Evolutionary conservation across 2,329 filamentous ascomycete genomes (phyloP), one percentile per base, ranked within the genome.

Genomic region (Botryotinia calthae): DNA sequence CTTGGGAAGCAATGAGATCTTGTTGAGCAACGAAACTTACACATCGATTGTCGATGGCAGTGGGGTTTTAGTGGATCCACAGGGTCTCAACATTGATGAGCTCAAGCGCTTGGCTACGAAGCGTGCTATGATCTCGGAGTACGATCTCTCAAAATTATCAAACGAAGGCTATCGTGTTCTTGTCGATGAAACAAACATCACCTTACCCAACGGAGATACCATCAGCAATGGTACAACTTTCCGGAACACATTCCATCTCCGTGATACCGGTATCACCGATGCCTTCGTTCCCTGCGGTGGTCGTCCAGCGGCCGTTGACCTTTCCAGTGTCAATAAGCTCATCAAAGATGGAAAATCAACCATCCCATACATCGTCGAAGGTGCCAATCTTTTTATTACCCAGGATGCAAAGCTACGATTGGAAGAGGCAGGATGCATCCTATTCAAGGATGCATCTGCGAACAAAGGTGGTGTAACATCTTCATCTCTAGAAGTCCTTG

Each of bases 401-500:
- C 96, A 99, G 83, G 96, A 99, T 79, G 95, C 95, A 79, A 98
- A 98, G 86, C 88, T 98, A 72, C 93, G 94, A 37, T 89, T 99
- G 22, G 96, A 99, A 84, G 91, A 94, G 78, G 95, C 95, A n/a
- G 96, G 96, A 74, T 97, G 94, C 81, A 90, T 98, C 79, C 84
- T 99, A 58, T 98, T 94, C 90, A 99, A 99, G 85, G 96, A 99
- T 82, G 96, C 96, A 8, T 97, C 94, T 54, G 95, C 95, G 72
- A 99, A 99, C 88, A 99, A 99, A 87, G 96, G 96, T 76, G 96
- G 96, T 82, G 96, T 99, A 63, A 99, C 96, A 0, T 98, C 94
- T 0, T 98, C 96, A 0, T 98, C 96, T 0, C 90, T 98, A 46
- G 96, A 99, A 81, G 96, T 99, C 9, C 89, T 99, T 37, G 96